Evolutionary conservation across 148 eudicot genomes (phyloP).

Genomic region (Fallopia convolvulus): DNA sequence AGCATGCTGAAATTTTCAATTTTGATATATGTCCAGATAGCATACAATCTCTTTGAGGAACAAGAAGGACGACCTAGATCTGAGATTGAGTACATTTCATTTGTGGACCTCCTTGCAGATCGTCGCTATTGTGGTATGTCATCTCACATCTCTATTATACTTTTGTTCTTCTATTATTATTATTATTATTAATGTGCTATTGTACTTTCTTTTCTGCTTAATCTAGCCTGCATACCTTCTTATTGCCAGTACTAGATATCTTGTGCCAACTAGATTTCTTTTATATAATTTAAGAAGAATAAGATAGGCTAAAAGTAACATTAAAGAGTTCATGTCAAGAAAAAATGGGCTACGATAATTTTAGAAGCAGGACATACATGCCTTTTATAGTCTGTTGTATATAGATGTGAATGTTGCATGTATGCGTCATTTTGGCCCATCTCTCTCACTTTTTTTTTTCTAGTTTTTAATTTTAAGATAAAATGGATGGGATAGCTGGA

Average conservation of each 20-base stretch:
- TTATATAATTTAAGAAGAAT: not conserved
- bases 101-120: slow-evolving; percentile 95
- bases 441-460: not conserved
- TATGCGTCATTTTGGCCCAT: not conserved
- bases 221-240: not conserved
- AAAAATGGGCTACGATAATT: not conserved
- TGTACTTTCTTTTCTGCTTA: slow-evolving; percentile 16
- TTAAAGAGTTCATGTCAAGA: not conserved
- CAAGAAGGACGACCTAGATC: slow-evolving; percentile 63
- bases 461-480: not conserved
- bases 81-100: slow-evolving; percentile 74
- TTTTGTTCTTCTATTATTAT: slow-evolving; percentile 27
- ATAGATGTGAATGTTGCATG: not conserved
- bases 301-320: not conserved
- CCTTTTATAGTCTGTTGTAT: not conserved
- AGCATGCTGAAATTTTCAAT: not conserved
- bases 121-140: slow-evolving; percentile 79
- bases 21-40: slow-evolving; percentile 42
- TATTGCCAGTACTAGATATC: not conserved
- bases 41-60: slow-evolving; percentile 82
- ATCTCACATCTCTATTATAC: slow-evolving; percentile 9
- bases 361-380: not conserved
- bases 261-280: not conserved
- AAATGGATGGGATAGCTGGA: not conserved
- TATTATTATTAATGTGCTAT: slow-evolving; percentile 16